Evolutionary conservation across 2,329 filamentous ascomycete species (phyloP).

Genomic region (Aspergillus niger): DNA sequence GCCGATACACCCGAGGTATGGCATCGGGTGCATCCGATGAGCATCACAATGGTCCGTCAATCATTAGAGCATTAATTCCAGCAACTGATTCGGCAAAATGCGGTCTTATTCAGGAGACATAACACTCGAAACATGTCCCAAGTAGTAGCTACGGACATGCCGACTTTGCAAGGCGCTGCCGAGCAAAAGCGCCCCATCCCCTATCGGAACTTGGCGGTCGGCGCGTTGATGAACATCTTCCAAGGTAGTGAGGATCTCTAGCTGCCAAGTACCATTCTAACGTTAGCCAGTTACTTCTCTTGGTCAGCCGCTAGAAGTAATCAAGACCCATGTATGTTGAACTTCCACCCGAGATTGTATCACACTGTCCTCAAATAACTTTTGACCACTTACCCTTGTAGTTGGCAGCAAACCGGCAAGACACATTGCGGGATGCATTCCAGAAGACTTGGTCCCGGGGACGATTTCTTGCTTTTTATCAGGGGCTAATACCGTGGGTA

Average conservation of each 20-base stretch:
- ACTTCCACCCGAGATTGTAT: too few relatives aligned
- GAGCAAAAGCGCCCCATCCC: conserved; percentile 9
- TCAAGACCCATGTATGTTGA: conserved; percentile 8
- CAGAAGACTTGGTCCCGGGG: conserved; percentile 9
- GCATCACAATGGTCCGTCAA: too few relatives aligned
- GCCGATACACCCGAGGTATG: too few relatives aligned
- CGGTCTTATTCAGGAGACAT: too few relatives aligned
- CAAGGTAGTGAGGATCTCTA: not conserved
- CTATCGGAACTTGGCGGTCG: conserved; percentile 8
- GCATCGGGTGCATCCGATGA: too few relatives aligned
- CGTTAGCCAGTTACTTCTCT: not conserved
- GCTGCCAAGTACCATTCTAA: not conserved
- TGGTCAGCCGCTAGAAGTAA: conserved; percentile 7
- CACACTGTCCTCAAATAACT: too few relatives aligned
- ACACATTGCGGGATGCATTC: not conserved
- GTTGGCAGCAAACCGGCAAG: conserved; percentile 5
- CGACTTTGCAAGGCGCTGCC: not conserved
- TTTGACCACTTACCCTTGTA: not conserved
- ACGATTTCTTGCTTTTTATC: conserved; percentile 2
- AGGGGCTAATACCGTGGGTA: conserved; percentile 13
- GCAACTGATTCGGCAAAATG: too few relatives aligned
- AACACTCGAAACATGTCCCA: not conserved
- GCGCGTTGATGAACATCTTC: conserved; percentile 9
- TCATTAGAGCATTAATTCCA: too few relatives aligned
- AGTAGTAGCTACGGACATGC: not conserved